A percentile compares a stretch with the other conserved stretches of the same genome.
Conservation (phyloP, 73 alveolate genomes). For the Tetrahymena thermophila region DNA sequence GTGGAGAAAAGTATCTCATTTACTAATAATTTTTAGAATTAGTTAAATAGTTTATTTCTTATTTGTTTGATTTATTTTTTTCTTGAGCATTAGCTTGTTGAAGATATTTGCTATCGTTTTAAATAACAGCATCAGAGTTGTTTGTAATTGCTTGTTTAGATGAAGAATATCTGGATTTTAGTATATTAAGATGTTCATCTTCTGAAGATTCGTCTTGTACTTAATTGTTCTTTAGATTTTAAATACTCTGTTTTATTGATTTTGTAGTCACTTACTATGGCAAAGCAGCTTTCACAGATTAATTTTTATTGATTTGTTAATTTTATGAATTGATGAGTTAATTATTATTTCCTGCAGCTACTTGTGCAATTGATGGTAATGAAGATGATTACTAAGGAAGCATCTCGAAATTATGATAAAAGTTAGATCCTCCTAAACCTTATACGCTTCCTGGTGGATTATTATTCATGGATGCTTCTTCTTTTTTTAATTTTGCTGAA, state of each 20-base stretch:
- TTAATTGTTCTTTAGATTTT: neutral
- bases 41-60: neutral
- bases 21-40: neutral
- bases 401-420: neutral
- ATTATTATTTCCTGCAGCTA: neutral
- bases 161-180: neutral
- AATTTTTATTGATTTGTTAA: neutral
- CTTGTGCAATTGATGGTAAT: neutral
- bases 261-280: neutral
- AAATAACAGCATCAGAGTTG: neutral
- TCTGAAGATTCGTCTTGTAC: neutral
- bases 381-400: neutral
- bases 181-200: neutral
- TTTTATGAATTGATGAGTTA: neutral
- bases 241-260: neutral
- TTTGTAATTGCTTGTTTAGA: neutral
- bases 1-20: neutral
- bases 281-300: neutral
- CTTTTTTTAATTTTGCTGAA: neutral
- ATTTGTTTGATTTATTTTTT: neutral
- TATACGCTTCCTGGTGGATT: neutral
- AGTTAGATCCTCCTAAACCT: neutral
- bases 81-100: neutral
- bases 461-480: neutral
- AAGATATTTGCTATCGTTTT: neutral